Conservation (phyloP, 31 red algal genomes). For the Endocladia muricata region DNA sequence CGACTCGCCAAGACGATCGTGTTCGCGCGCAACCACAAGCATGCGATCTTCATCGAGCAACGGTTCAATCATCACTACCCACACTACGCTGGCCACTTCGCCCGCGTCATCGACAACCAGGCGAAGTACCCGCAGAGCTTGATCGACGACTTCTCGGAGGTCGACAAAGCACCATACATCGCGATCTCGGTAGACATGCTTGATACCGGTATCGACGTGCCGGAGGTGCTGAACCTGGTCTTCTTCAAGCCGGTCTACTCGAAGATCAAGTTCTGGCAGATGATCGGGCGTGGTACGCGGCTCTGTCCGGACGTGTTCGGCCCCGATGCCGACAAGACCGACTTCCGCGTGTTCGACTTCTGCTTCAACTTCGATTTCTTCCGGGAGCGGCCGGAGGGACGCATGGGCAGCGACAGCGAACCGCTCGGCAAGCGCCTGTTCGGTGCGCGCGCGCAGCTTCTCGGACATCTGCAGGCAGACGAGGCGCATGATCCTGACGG, state of each 20-base stretch:
- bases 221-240: not conserved
- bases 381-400: too few relatives aligned
- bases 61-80: not conserved
- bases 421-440: too few relatives aligned
- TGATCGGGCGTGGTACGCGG: not conserved
- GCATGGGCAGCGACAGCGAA: too few relatives aligned
- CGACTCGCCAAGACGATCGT: not conserved
- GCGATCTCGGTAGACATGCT: not conserved
- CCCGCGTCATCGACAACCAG: not conserved
- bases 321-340: not conserved
- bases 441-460: too few relatives aligned
- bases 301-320: not conserved
- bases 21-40: not conserved
- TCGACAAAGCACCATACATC: not conserved
- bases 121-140: not conserved
- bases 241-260: conserved; percentile 2
- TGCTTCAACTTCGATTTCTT: not conserved
- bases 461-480: too few relatives aligned
- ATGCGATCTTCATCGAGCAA: not conserved
- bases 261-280: conserved; percentile 5
- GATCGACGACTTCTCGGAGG: not conserved
- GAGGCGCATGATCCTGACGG: too few relatives aligned
- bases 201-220: not conserved
- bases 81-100: not conserved
- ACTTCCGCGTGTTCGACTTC: not conserved